Conservation (phyloP, 1,284 basidiomycete species). For the Trichosporon coremiiforme region DNA sequence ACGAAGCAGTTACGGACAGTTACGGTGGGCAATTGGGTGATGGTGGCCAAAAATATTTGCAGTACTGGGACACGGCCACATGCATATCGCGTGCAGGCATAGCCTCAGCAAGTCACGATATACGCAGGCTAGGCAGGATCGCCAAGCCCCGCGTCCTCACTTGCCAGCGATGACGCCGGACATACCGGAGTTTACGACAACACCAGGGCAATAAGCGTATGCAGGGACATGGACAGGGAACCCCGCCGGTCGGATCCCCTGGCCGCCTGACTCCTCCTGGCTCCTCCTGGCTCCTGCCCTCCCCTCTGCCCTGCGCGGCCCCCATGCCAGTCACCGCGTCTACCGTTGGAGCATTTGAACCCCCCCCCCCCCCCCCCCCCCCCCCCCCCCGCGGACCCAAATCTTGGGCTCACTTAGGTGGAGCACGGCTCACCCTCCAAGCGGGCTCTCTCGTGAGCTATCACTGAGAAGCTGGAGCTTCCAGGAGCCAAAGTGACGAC, state of each 20-base stretch:
- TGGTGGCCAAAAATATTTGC: slow-evolving; percentile 5
- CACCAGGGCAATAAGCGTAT: neutral
- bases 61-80: neutral
- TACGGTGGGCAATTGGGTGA: neutral
- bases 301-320: neutral
- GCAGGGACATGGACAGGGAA: neutral
- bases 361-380: too few relatives aligned
- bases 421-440: neutral
- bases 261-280: neutral
- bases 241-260: neutral
- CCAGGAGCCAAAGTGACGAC: neutral
- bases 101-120: neutral
- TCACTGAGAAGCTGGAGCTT: neutral
- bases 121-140: neutral
- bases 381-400: too few relatives aligned
- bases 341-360: neutral
- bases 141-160: neutral
- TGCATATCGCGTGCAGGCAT: slow-evolving; percentile 13
- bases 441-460: too few relatives aligned
- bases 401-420: neutral
- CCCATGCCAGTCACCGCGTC: neutral
- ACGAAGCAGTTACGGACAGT: neutral
- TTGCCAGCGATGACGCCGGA: slow-evolving; percentile 1
- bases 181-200: slow-evolving; percentile 11
- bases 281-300: neutral